Conservation (phyloP, 371 early-diverging fungal genomes). For the Batkoa obscura region DNA sequence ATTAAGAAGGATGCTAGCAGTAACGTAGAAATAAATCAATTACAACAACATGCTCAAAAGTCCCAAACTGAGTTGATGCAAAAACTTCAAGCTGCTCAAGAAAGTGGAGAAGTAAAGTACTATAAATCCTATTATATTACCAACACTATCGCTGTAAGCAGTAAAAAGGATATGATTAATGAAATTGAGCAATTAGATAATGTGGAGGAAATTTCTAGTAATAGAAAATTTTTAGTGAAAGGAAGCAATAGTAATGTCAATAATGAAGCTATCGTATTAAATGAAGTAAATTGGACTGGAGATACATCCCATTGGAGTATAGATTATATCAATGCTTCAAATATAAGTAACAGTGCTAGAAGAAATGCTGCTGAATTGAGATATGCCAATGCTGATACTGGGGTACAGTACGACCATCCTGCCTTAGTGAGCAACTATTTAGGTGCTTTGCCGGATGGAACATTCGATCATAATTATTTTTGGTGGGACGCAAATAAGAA, state of each 20-base stretch:
- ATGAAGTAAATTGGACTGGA: neutral
- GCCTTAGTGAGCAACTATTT: conserved; percentile 33
- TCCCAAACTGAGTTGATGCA: neutral
- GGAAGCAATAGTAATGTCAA: neutral
- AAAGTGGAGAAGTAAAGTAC: neutral
- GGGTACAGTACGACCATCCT: conserved; percentile 43
- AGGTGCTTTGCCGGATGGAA: neutral
- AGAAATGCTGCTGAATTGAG: neutral
- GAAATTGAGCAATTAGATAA: neutral
- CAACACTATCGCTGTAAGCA: neutral
- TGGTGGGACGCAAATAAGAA: conserved; percentile 1
- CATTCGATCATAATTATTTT: neutral
- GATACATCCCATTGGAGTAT: neutral
- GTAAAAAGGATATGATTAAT: neutral
- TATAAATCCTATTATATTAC: neutral
- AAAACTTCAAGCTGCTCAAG: neutral
- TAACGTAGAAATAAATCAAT: neutral
- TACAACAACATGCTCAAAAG: neutral
- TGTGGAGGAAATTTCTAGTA: conserved; percentile 1
- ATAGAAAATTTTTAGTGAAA: neutral
- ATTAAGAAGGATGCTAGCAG: neutral
- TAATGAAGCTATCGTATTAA: neutral
- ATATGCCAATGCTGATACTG: conserved; percentile 23
- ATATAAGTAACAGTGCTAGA: neutral
- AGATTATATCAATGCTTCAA: conserved; percentile 1